Evolutionary conservation across 176 grass and related monocot species (phyloP), one percentile per base, ranked within the genome.

Genomic region (Coix lacrymajobi): DNA sequence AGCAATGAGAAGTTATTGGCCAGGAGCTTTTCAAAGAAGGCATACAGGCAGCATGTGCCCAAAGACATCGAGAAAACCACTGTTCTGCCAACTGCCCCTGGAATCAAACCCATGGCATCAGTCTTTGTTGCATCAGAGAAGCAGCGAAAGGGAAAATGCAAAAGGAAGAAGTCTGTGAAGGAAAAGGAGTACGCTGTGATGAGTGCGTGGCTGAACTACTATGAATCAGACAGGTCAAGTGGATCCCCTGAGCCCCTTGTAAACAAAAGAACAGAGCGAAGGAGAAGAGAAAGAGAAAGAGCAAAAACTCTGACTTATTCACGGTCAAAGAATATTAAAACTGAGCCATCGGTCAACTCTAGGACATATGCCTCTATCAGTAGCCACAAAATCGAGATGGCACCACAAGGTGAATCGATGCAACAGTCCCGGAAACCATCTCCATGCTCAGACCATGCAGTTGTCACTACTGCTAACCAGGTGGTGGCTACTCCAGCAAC

Each of bases 261-360:
- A 56, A 93, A 97, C 77, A 97, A 88, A 80, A 97, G 89, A 88
- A 91, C 83, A 1, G 89, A 80, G 67, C 90, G 67, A 63, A 89
- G 81, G 89, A 93, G 69, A 69, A 80, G 39, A 85, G 70, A 16
- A n/a, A 61, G 32, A 80, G 63, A 28, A 28, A 89, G 45, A 78
- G 46, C 8, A 7, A 26, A 5, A 37, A 49, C 40, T 31, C 31
- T 62, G 49, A 89, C 33, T 10, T 78, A 79, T 69, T 83, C 73
- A 69, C 34, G 71, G 31, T 82, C 87, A 88, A 81, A 49, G 81
- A 83, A 70, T 29, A 34, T 10, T 26, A 54, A 51, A 19, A 77
- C 19, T 68, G 76, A 16, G 10, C 15, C 40, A 29, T 28, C 46
- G 31, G 69, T n/a, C 68, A 25, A 38, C 73, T 79, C 11, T 25